Percentiles rank a stretch among this genome's conserved stretches.
Conservation (phyloP, 805 yeast genomes). For the Torulaspora gathmanii region DNA sequence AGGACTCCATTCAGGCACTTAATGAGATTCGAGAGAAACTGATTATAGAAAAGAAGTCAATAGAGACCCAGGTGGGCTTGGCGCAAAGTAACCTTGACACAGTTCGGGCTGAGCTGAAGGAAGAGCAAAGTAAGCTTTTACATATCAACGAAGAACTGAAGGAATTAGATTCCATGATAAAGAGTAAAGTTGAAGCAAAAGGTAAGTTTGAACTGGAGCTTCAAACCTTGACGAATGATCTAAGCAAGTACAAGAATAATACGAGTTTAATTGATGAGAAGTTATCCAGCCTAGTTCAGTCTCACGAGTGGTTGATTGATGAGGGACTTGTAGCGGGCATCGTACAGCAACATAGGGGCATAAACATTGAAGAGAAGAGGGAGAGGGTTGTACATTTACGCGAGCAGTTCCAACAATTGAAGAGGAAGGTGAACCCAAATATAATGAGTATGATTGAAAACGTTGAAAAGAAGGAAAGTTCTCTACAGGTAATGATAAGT, state of each 20-base stretch:
- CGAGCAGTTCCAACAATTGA: constrained; percentile 62
- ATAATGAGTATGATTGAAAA: constrained; percentile 89
- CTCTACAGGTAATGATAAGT: constrained; percentile 71
- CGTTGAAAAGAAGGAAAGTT: constrained; percentile 79
- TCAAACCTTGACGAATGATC: constrained; percentile 52
- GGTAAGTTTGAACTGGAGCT: constrained; percentile 47
- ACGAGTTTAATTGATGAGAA: constrained; percentile 37
- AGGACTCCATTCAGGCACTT: constrained; percentile 41
- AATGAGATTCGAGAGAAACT: constrained; percentile 37
- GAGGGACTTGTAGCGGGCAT: constrained; percentile 51
- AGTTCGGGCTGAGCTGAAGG: constrained; percentile 30
- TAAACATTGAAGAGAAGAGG: constrained; percentile 59
- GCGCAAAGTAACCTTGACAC: constrained; percentile 23
- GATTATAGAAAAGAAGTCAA: constrained; percentile 27
- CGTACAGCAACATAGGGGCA: constrained; percentile 56
- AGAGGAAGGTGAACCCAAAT: constrained; percentile 74
- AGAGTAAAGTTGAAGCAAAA: constrained; percentile 39
- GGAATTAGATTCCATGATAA: constrained; percentile 49
- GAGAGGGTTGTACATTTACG: constrained; percentile 52
- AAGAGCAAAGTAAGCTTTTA: constrained; percentile 50
- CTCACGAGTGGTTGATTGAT: constrained; percentile 72
- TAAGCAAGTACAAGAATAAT: constrained; percentile 44
- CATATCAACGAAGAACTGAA: constrained; percentile 74
- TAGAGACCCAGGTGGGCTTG: constrained; percentile 26
- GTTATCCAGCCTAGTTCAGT: constrained; percentile 45